A percentile compares a stretch with the other conserved stretches of the same genome.
These are phyloP conservation scores for Candida glucosophila DNA, from an alignment of 1,139 yeast genomes.

Conservation along the genomic window DNA sequence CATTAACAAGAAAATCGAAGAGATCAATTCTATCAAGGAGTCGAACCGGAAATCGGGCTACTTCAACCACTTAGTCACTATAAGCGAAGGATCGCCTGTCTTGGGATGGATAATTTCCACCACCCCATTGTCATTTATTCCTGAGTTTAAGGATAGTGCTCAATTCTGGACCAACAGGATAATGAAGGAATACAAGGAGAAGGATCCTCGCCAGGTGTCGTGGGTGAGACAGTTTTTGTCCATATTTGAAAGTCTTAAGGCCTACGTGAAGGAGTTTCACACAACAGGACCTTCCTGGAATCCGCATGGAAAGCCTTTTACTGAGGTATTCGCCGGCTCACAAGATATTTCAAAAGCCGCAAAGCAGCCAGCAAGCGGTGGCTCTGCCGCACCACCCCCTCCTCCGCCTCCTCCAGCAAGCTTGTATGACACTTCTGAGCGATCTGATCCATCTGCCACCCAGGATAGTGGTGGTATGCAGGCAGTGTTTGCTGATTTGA, in stretches of 20 bases:
- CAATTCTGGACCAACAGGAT: slow-evolving; percentile 92
- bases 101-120: slow-evolving; percentile 82
- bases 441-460: slow-evolving; percentile 12
- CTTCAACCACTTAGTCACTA: slow-evolving; percentile 67
- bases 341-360: slow-evolving; percentile 13
- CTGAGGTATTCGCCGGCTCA: slow-evolving; percentile 17
- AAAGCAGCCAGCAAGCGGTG: slow-evolving; percentile 13
- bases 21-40: slow-evolving; percentile 62
- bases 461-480: slow-evolving; percentile 41
- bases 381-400: slow-evolving; percentile 44
- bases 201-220: slow-evolving; percentile 55
- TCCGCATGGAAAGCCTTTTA: slow-evolving; percentile 39
- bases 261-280: slow-evolving; percentile 68
- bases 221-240: slow-evolving; percentile 70
- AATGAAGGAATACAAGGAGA: slow-evolving; percentile 70
- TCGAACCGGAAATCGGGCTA: slow-evolving; percentile 57
- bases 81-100: slow-evolving; percentile 85
- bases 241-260: slow-evolving; percentile 61
- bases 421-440: slow-evolving; percentile 22
- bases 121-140: slow-evolving; percentile 63
- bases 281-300: slow-evolving; percentile 76
- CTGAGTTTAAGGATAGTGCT: slow-evolving; percentile 84
- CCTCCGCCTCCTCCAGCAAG: slow-evolving; percentile 76
- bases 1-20: slow-evolving; percentile 51
- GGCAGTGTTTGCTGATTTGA: slow-evolving; percentile 90